Base-by-base conservation (phyloP, 192 early-diverging fungal genomes). In the Neocallimastix lanati region DNA sequence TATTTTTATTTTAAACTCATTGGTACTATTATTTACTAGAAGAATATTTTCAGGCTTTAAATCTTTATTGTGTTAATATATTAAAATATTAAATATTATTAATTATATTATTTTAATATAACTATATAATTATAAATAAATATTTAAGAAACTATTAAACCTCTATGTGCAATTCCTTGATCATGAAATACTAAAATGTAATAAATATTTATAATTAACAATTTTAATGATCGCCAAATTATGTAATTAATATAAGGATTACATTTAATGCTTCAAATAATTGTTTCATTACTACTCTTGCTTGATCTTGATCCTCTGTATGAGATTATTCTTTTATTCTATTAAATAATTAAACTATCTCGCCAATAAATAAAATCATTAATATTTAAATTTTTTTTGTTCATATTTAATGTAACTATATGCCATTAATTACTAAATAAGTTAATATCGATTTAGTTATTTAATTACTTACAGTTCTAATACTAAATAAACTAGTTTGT, bases 1-100 rank as follows among this genome's bases (percentile, higher is more conserved):
- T 79, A 99, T 93, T 88, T 96, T 99, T 83, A 97, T 87, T 76
- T 89, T 89, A 78, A 86, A 78, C 36, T 84, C 82, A 82, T 33
- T 11, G 4, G 11, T 6, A 33, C 21, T 21, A 50, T 50, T 21
- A 50, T 50, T 21, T 21, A 21, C 40, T 21, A 50, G 40, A 50
- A 50, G 40, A 21, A 50, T 50, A 50, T 50, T 50, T 50, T 50
- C 40, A 13, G 40, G 40, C 21, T 50, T 50, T 50, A 50, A 50
- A 50, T 50, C 40, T 50, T 21, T 21, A 50, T 21, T 4, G 5
- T 50, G 11, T 33, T 6, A 33, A 33, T 33, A 33, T 33, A 33
- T 33, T 33, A 33, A 33, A 33, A 33, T 33, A 33, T 33, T 33
- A 33, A 33, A 33, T 33, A 3, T 33, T 6, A 11, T 33, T 33